phyloP scores from a whole-genome alignment of 176 grass and related monocot genomes.

The Urochloa ruziziensis region DNA sequence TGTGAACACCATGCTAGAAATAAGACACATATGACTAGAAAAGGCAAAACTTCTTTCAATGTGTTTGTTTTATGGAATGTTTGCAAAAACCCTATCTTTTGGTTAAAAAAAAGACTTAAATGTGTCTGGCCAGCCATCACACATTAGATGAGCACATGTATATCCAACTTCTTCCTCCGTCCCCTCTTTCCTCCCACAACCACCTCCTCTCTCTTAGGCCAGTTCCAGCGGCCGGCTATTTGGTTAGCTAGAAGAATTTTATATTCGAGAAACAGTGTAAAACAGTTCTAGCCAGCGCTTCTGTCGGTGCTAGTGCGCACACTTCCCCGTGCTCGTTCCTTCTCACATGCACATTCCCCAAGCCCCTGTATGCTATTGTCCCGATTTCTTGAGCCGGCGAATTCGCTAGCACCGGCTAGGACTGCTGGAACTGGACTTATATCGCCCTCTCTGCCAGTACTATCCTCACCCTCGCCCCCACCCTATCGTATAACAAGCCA shows the following conservation, averaged over 20 bases:
- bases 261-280: too few relatives aligned
- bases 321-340: too few relatives aligned
- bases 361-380: too few relatives aligned
- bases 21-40: neutral
- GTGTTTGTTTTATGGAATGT: neutral
- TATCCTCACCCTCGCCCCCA: neutral
- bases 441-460: too few relatives aligned
- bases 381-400: too few relatives aligned
- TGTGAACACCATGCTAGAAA: neutral
- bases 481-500: neutral
- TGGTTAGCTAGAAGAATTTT: too few relatives aligned
- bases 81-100: neutral
- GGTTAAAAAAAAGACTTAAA: neutral
- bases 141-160: neutral
- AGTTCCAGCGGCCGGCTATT: too few relatives aligned
- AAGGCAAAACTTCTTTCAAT: neutral
- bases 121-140: neutral
- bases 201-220: neutral
- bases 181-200: neutral
- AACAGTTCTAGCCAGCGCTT: too few relatives aligned
- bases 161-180: neutral
- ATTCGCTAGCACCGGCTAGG: too few relatives aligned
- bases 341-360: too few relatives aligned
- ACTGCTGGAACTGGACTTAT: too few relatives aligned
- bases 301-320: too few relatives aligned